Conservation (phyloP, 805 yeast genomes). For the Saccharomycopsis oosterbeekiorum region DNA sequence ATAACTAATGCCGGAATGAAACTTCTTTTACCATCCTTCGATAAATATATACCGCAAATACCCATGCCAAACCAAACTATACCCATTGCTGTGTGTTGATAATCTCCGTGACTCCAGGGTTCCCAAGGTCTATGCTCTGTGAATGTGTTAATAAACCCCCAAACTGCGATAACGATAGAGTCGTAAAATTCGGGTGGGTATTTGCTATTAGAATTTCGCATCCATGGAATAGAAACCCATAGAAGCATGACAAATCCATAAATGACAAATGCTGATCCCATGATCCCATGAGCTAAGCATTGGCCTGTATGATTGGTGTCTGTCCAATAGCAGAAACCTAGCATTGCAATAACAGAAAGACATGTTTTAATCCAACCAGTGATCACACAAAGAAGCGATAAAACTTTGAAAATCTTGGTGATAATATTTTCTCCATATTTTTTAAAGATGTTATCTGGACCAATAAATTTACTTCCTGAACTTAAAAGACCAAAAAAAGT, state of each 20-base stretch:
- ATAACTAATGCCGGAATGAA: constrained; percentile 76
- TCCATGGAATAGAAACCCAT: constrained; percentile 67
- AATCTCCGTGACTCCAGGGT: constrained; percentile 86
- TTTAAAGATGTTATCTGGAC: constrained; percentile 28
- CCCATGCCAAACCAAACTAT: constrained; percentile 97
- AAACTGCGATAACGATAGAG: constrained; percentile 63
- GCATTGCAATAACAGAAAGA: constrained; percentile 71
- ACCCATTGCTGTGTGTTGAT: constrained; percentile 95
- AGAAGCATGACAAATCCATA: constrained; percentile 66
- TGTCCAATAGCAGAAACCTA: constrained; percentile 67
- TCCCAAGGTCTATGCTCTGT: constrained; percentile 93
- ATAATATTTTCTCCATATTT: constrained; percentile 30
- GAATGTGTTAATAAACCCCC: constrained; percentile 93
- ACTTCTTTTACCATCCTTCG: constrained; percentile 58
- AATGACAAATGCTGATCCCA: constrained; percentile 81
- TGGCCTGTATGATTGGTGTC: constrained; percentile 66
- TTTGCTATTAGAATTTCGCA: constrained; percentile 40
- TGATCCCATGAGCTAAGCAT: constrained; percentile 93
- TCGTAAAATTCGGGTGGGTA: constrained; percentile 82
- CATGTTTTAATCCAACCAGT: constrained; percentile 75
- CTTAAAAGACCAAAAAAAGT: constrained; percentile 46
- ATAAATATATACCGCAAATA: constrained; percentile 66
- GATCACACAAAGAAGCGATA: constrained; percentile 38
- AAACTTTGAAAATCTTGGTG: constrained; percentile 31
- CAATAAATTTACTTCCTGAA: constrained; percentile 39